Evolutionary conservation across 768 basidiomycete species (phyloP).

Genomic region (Infundibulicybe gibba): DNA sequence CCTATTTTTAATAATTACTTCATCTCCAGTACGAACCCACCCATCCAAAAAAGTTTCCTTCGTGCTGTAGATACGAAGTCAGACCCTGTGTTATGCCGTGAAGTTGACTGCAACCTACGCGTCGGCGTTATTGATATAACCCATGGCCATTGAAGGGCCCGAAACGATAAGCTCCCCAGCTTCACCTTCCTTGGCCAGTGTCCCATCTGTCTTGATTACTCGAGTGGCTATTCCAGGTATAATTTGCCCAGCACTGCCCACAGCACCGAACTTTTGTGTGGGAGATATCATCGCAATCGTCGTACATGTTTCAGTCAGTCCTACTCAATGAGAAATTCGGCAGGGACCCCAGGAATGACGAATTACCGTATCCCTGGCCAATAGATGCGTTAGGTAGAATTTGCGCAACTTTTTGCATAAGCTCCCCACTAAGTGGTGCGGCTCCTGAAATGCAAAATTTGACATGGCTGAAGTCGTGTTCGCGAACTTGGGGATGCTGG

Average conservation of each 20-base stretch:
- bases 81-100: constrained; percentile 12
- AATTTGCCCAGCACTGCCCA: constrained; percentile 56
- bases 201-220: constrained; percentile 56
- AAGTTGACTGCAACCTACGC: constrained; percentile 42
- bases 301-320: constrained; percentile 63
- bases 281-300: constrained; percentile 45
- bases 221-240: constrained; percentile 54
- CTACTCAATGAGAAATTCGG: constrained; percentile 21
- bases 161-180: constrained; percentile 59
- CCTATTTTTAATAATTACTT: constrained; percentile 60
- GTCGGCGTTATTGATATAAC: constrained; percentile 53
- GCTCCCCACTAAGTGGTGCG: constrained; percentile 58
- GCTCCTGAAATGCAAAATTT: constrained; percentile 56
- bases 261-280: constrained; percentile 38
- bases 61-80: constrained; percentile 34
- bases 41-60: constrained; percentile 61
- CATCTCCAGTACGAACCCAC: constrained; percentile 71
- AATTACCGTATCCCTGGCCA: constrained; percentile 61
- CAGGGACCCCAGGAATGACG: neutral
- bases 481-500: constrained; percentile 49
- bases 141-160: constrained; percentile 56
- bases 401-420: constrained; percentile 39
- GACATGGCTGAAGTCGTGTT: constrained; percentile 48
- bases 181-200: constrained; percentile 52
- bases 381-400: constrained; percentile 57